Evolutionary conservation across 2,329 filamentous ascomycete genomes (phyloP).

Genomic region (Phialophora expanda): DNA sequence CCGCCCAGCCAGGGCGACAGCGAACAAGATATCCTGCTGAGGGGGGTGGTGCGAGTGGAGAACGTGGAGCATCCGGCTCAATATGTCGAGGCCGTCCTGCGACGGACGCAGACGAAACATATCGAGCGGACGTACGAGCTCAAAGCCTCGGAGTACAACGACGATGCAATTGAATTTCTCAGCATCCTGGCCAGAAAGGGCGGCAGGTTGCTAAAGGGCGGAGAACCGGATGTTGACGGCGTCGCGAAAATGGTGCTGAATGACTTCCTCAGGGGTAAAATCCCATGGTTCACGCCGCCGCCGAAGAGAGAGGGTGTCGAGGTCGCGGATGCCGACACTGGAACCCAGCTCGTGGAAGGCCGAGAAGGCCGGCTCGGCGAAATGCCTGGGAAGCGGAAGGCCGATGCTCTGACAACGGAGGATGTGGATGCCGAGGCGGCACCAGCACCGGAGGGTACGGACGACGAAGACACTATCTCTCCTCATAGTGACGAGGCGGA

Average conservation of each 20-base stretch:
- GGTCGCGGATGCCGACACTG: constrained; percentile 55
- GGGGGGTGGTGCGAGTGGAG: constrained; percentile 91
- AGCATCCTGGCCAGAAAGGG: constrained; percentile 85
- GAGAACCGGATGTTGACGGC: constrained; percentile 93
- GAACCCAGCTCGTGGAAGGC: constrained; percentile 63
- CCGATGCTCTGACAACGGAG: constrained; percentile 53
- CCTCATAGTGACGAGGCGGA: constrained; percentile 26
- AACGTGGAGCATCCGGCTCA: constrained; percentile 97
- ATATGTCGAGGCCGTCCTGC: constrained; percentile 84
- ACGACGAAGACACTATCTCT: constrained; percentile 12
- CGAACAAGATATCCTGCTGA: constrained; percentile 83
- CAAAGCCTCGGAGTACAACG: constrained; percentile 66
- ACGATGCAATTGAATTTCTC: constrained; percentile 77
- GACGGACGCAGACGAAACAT: constrained; percentile 81
- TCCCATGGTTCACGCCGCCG: constrained; percentile 92
- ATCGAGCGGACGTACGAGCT: constrained; percentile 93
- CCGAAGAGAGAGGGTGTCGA: constrained; percentile 55
- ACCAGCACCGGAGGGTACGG: neutral
- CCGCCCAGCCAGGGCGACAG: constrained; percentile 84
- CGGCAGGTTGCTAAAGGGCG: constrained; percentile 83
- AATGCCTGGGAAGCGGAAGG: constrained; percentile 78
- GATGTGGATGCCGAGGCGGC: constrained; percentile 51
- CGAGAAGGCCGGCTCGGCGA: constrained; percentile 81
- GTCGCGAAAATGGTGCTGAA: constrained; percentile 97
- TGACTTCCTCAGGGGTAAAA: constrained; percentile 92